Base-by-base conservation (phyloP, 2,329 filamentous ascomycete genomes). In the Pseudofabraea citricarpa region DNA sequence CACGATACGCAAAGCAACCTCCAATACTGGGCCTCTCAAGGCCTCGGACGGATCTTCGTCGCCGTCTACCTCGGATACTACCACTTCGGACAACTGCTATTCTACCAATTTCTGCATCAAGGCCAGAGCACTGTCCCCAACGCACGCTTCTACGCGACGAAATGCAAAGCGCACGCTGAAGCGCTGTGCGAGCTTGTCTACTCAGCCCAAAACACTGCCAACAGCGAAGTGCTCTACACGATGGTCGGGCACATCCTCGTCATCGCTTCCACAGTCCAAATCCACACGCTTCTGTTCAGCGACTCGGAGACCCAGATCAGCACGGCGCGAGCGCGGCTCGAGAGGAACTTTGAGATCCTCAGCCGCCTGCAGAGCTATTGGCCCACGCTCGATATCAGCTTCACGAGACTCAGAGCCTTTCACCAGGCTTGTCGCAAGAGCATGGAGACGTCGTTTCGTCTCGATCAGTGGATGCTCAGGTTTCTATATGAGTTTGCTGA, bases 191-290 rank as follows among this genome's bases (percentile, higher is more conserved):
- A 62, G 41, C 57, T 71, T 16, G 56, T 71, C 22, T 66, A 67
- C 40, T 55, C 56, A 5, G 61, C 66, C 12, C 57, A 61, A 26
- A 56, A 59, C 8, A 59, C 55, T 20, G 48, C 62, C 6, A 53
- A 60, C 35, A 67, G 64, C 47, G 64, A 70, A 39, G 63, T 63
- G 7, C 60, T 64, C 23, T 70, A 69, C 46, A 61, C 58, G n/a
- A 66, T 69, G 55, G 64, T 70, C 2, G 68, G 65, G 0, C 68
- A 73, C 51, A 64, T 72, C 22, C 56, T 69, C 5, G 65, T 70
- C 9, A 64, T 73, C 19, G 61, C 67, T 0, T 72, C 68, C 1
- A 68, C 69, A 0, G 61, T 72, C 1, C 63, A 70, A 36, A 60
- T 72, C 20, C 68, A 72, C 45, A 70, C 57, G 1, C 56, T 73